Conservation (phyloP, 345 rosid genomes). For the Bruguiera gymnorhiza region DNA sequence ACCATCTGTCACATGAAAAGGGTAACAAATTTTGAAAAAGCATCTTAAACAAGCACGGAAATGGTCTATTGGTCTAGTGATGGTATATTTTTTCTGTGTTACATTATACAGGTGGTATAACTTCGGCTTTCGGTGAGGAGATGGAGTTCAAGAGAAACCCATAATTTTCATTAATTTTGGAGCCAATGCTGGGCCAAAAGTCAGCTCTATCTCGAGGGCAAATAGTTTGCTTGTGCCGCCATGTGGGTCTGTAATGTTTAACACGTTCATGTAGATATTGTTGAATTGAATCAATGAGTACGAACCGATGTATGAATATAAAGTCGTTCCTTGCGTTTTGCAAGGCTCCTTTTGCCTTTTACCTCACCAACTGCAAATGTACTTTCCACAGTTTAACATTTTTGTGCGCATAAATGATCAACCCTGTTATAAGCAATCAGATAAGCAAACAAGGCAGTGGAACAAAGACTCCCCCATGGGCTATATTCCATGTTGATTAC, state of each 20-base stretch:
- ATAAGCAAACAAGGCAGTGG: too few relatives aligned
- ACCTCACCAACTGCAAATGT: too few relatives aligned
- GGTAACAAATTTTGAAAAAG: neutral
- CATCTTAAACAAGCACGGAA: slow-evolving; percentile 52
- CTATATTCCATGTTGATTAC: too few relatives aligned
- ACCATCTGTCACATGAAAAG: neutral
- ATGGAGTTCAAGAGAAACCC: slow-evolving; percentile 38
- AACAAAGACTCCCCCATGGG: too few relatives aligned
- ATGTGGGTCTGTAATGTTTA: neutral
- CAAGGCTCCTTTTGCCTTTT: too few relatives aligned
- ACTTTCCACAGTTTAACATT: too few relatives aligned
- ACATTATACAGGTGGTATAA: neutral
- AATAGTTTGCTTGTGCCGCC: neutral
- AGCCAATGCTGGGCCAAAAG: neutral
- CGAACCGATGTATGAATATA: too few relatives aligned
- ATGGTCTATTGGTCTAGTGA: slow-evolving; percentile 17
- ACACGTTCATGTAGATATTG: neutral
- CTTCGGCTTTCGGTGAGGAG: neutral
- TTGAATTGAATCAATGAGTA: too few relatives aligned
- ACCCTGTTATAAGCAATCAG: too few relatives aligned
- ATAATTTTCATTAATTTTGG: slow-evolving; percentile 39
- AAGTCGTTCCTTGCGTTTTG: too few relatives aligned
- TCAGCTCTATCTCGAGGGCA: slow-evolving; percentile 2
- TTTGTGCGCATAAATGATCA: too few relatives aligned
- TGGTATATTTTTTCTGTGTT: too few relatives aligned